phyloP scores from a whole-genome alignment of 2,329 filamentous ascomycete genomes.

The Pseudogymnoascus sp. region DNA sequence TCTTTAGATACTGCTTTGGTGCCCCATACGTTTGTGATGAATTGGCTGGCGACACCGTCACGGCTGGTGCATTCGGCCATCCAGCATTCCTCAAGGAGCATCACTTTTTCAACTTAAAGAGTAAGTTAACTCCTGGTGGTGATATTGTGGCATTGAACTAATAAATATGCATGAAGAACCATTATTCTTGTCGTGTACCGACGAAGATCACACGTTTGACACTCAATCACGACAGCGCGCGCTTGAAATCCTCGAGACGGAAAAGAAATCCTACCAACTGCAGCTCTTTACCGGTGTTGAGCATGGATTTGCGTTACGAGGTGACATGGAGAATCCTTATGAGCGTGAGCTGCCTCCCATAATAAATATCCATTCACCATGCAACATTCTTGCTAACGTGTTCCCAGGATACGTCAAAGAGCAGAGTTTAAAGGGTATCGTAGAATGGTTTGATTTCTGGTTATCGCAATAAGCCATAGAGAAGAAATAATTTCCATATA shows the following conservation, averaged over 20 bases:
- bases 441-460: conserved; percentile 18
- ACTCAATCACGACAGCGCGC: conserved; percentile 32
- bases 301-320: conserved; percentile 57
- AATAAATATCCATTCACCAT: conserved; percentile 9
- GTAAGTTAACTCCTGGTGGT: conserved; percentile 20
- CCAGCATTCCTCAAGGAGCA: conserved; percentile 41
- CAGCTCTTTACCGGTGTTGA: conserved; percentile 52
- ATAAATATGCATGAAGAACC: conserved; percentile 26
- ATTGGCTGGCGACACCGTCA: conserved; percentile 30
- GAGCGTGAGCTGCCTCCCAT: conserved; percentile 22
- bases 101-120: conserved; percentile 33
- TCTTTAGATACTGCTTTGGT: conserved; percentile 31
- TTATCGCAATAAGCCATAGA: conserved; percentile 15
- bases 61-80: conserved; percentile 42
- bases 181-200: conserved; percentile 38
- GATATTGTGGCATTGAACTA: not conserved
- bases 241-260: conserved; percentile 34
- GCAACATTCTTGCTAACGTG: not conserved
- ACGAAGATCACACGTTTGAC: conserved; percentile 37
- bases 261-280: conserved; percentile 47
- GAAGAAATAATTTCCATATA: not conserved
- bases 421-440: conserved; percentile 11
- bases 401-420: conserved; percentile 6
- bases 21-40: conserved; percentile 38
- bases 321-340: conserved; percentile 39